Evolutionary conservation across 2,329 filamentous ascomycete genomes (phyloP).

Genomic region (Penicillium expansum): DNA sequence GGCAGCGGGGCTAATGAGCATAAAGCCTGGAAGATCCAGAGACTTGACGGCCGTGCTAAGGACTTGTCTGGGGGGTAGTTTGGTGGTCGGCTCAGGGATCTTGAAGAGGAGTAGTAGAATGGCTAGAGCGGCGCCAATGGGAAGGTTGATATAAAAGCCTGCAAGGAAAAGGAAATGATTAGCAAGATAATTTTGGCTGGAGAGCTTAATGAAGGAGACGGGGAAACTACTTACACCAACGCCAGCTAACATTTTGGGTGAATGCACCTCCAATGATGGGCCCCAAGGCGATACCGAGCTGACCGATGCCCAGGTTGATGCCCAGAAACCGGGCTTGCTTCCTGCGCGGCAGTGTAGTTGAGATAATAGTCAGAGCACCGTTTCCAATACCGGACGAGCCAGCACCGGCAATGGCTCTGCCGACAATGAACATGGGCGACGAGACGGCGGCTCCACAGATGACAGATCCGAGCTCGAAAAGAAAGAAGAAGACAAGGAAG

Average conservation of each 20-base stretch:
- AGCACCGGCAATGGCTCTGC: not conserved
- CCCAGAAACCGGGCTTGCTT: not conserved
- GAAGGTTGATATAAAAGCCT: slow-evolving; percentile 43
- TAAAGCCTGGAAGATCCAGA: slow-evolving; percentile 20
- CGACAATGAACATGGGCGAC: slow-evolving; percentile 25
- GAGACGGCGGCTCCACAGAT: not conserved
- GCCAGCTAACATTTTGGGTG: not conserved
- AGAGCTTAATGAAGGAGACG: no score
- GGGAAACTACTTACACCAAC: not conserved
- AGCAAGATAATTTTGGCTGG: not conserved
- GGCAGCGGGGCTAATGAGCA: slow-evolving; percentile 28
- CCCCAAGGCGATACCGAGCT: not conserved
- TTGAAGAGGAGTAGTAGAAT: slow-evolving; percentile 27
- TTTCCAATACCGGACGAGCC: not conserved
- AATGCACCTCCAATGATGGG: not conserved
- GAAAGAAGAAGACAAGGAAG: not conserved
- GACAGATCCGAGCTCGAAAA: not conserved
- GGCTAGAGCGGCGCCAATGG: slow-evolving; percentile 32
- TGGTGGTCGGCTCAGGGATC: slow-evolving; percentile 12
- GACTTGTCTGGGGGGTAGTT: not conserved
- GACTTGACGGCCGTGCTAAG: not conserved
- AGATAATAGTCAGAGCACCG: not conserved
- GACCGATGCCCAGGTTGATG: not conserved
- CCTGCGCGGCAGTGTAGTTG: not conserved
- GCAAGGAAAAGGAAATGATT: not conserved